Evolutionary conservation across 108 stramenopile genomes (phyloP).

Genomic region (Fragilariopsis cylindrus): DNA sequence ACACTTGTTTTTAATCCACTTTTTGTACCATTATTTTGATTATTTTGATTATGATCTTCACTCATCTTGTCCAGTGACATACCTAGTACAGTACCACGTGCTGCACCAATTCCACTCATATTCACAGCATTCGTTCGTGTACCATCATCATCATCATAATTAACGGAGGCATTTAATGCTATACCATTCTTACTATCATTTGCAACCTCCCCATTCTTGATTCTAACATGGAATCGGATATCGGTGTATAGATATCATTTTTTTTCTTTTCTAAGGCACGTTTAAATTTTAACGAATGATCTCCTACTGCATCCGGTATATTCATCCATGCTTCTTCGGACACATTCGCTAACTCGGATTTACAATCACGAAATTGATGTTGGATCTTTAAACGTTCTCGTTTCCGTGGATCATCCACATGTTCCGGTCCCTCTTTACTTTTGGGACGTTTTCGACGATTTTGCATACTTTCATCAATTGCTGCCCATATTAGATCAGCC

Average conservation of each 20-base stretch:
- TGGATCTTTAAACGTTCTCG: conserved; percentile 65
- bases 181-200: conserved; percentile 13
- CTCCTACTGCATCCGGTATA: conserved; percentile 94
- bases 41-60: conserved; percentile 59
- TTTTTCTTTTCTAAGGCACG: conserved; percentile 65
- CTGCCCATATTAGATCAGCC: conserved; percentile 94
- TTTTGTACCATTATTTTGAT: too few species aligned
- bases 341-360: conserved; percentile 85
- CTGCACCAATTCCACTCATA: conserved; percentile 81
- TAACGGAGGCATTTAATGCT: conserved; percentile 37
- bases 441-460: conserved; percentile 53
- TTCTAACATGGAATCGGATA: conserved; percentile 88
- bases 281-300: conserved; percentile 88
- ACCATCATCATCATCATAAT: not conserved
- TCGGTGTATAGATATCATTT: conserved; percentile 88
- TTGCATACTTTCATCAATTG: conserved; percentile 95
- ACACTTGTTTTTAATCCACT: conserved; percentile 80
- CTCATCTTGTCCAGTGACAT: conserved; percentile 92
- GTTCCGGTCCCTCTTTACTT: conserved; percentile 6
- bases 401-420: conserved; percentile 19
- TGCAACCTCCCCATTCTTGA: conserved; percentile 25
- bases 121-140: conserved; percentile 23
- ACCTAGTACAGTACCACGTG: conserved; percentile 90
- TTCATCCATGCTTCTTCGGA: conserved; percentile 93
- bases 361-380: conserved; percentile 96